Evolutionary conservation across 345 rosid species (phyloP), one percentile per base, ranked within the genome.

Genomic region (Hypericum perforatum): DNA sequence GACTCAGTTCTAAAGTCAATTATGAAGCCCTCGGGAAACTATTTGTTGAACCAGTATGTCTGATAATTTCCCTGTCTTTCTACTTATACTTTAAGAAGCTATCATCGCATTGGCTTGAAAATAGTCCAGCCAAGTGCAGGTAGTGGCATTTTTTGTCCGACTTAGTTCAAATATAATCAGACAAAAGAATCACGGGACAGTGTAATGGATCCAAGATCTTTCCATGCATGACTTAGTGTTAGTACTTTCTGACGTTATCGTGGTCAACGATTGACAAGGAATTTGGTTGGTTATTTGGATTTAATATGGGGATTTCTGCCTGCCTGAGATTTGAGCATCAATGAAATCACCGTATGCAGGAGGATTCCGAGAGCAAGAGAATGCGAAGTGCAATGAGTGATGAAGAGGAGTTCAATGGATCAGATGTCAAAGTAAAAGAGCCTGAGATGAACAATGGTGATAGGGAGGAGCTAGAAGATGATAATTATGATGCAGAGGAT

Each of bases 1-100:
- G 87, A 63, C 64, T 87, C 60, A 66, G 85, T 59, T 75, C 78
- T 16, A 70, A 78, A 63, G 76, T 86, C 76, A 86, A 90, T 76
- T 73, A 68, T 12, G 85, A 86, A 16, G 78, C 66, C 8, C 59
- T 84, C 77, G 81, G 74, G 53, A 75, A 80, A 59, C 91, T 90
- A 49, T 84, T 86, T 51, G 77, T 73, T 46, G 76, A 73, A 54
- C 61, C 83, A 5, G 95, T 84, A 73, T 39, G 94, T 70, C 56
- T 44, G 45, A 22, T 16, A 29, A 16, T 39, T 59, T 16, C 67
- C 7, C 32, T 29, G 51, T 39, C 14, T 42, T 22, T 16, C 40
- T 22, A 37, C 0, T 11, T 41, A 10, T 16, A 9, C 14, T 22
- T 22, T 22, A 22, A 1, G 32, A 22, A 12, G 13, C 41, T 11